phyloP scores from a whole-genome alignment of 1,284 basidiomycete genomes.

The Peniophora sp. region DNA sequence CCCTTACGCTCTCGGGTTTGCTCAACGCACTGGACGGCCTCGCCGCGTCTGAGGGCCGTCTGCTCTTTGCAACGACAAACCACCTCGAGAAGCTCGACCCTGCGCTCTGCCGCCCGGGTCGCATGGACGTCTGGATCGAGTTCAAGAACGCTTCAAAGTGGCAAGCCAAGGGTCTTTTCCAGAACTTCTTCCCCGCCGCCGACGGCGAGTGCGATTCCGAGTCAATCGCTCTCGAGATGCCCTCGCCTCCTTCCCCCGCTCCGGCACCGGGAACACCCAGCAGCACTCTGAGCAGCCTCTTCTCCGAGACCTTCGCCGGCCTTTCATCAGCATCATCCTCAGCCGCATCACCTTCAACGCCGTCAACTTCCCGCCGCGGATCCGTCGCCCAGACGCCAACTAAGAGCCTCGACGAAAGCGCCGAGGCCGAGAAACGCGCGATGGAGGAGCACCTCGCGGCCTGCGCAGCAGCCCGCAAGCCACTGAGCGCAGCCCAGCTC shows the following conservation, averaged over 20 bases:
- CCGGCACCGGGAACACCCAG: constrained; percentile 7
- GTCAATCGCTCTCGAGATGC: constrained; percentile 39
- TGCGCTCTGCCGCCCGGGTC: constrained; percentile 76
- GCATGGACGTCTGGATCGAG: constrained; percentile 86
- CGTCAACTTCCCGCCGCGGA: constrained; percentile 14
- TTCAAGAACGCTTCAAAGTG: constrained; percentile 78
- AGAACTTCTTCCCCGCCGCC: constrained; percentile 76
- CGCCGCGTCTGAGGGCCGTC: constrained; percentile 75
- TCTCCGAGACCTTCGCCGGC: constrained; percentile 19
- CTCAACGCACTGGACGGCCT: constrained; percentile 82
- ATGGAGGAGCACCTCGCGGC: constrained; percentile 50
- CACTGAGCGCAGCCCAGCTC: constrained; percentile 54
- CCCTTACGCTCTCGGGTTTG: constrained; percentile 71
- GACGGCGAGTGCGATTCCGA: constrained; percentile 49
- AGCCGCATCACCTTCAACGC: constrained; percentile 17
- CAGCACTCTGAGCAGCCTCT: constrained; percentile 19
- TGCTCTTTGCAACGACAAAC: constrained; percentile 83
- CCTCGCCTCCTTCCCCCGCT: constrained; percentile 26
- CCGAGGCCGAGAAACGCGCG: constrained; percentile 54
- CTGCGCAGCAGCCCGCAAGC: constrained; percentile 52
- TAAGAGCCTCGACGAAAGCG: constrained; percentile 37
- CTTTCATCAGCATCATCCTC: constrained; percentile 19
- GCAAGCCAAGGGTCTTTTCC: constrained; percentile 77
- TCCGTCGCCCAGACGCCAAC: constrained; percentile 15
- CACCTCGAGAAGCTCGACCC: constrained; percentile 79